Conservation (phyloP, 345 rosid genomes). For the Euphorbia pulcherrima region DNA sequence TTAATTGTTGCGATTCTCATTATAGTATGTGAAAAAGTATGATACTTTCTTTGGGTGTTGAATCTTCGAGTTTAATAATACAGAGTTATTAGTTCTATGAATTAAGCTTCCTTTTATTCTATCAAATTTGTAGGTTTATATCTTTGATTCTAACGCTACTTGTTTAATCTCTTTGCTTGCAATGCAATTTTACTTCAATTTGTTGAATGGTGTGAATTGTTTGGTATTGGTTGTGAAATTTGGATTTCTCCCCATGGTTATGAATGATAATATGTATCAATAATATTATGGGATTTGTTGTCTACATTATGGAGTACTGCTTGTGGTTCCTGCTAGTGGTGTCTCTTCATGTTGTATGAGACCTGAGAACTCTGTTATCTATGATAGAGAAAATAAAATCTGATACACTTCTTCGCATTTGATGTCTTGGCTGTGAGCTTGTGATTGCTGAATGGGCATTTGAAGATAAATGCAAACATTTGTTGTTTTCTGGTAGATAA, state of each 20-base stretch:
- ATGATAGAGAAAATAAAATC: background rate
- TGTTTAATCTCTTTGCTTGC: background rate
- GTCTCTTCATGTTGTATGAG: background rate
- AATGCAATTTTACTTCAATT: background rate
- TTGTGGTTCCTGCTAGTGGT: background rate
- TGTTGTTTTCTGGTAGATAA: background rate
- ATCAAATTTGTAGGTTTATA: background rate
- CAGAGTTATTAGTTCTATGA: background rate
- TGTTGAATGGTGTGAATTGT: background rate
- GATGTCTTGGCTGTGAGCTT: background rate
- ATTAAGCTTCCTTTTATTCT: background rate
- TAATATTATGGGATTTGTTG: too few relatives aligned
- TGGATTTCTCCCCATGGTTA: background rate
- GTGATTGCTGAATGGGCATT: background rate
- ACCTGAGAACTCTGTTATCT: background rate
- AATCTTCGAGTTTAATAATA: background rate
- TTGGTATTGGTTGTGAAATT: background rate
- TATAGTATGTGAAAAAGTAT: slow-evolving; percentile 1
- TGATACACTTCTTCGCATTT: too few relatives aligned
- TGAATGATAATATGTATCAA: background rate
- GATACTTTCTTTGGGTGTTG: slow-evolving; percentile 1
- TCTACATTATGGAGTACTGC: background rate
- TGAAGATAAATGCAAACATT: background rate
- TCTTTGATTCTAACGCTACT: background rate
- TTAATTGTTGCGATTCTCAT: background rate